Percentiles rank a stretch among this genome's conserved stretches.
Evolutionary conservation across 2,329 filamentous ascomycete species (phyloP).

Genomic region (Podosphaera aphanis): DNA sequence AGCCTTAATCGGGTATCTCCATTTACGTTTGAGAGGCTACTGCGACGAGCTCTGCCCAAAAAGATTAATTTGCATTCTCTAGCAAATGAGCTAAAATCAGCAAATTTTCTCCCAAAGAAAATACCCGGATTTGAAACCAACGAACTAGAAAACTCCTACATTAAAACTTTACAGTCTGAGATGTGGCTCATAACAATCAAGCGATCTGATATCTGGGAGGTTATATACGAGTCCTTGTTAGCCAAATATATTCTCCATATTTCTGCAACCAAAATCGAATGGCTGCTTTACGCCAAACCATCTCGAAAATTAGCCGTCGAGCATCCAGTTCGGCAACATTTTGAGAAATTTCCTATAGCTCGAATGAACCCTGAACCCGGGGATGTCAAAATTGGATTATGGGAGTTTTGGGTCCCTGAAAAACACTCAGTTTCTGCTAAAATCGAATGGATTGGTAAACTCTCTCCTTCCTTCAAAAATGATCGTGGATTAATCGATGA

Average conservation of each 20-base stretch:
- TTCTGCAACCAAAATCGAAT: constrained; percentile 17
- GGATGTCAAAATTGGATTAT: constrained; percentile 19
- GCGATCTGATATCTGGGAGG: constrained; percentile 20
- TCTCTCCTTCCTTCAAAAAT: constrained; percentile 7
- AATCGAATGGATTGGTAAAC: constrained; percentile 17
- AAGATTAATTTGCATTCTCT: constrained; percentile 14
- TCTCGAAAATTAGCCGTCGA: constrained; percentile 8
- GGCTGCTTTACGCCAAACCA: constrained; percentile 23
- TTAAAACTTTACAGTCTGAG: constrained; percentile 10
- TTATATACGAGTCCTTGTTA: constrained; percentile 18
- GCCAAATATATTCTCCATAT: constrained; percentile 20
- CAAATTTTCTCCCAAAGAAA: constrained; percentile 1
- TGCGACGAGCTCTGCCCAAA: constrained; percentile 22
- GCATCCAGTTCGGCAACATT: constrained; percentile 16
- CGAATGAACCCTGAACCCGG: constrained; percentile 18
- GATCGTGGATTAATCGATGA: constrained; percentile 5
- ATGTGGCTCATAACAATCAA: constrained; percentile 16
- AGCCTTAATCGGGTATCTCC: constrained; percentile 17
- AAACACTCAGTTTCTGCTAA: constrained; percentile 16
- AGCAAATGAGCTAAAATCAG: neutral
- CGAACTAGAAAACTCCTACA: constrained; percentile 7
- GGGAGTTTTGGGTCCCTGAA: constrained; percentile 22
- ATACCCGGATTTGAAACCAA: neutral
- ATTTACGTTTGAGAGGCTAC: constrained; percentile 20
- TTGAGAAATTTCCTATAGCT: constrained; percentile 23